Percentiles rank a stretch among this genome's conserved stretches.
Evolutionary conservation across 2,329 filamentous ascomycete species (phyloP).

Genomic region (Sporothrix phasma): DNA sequence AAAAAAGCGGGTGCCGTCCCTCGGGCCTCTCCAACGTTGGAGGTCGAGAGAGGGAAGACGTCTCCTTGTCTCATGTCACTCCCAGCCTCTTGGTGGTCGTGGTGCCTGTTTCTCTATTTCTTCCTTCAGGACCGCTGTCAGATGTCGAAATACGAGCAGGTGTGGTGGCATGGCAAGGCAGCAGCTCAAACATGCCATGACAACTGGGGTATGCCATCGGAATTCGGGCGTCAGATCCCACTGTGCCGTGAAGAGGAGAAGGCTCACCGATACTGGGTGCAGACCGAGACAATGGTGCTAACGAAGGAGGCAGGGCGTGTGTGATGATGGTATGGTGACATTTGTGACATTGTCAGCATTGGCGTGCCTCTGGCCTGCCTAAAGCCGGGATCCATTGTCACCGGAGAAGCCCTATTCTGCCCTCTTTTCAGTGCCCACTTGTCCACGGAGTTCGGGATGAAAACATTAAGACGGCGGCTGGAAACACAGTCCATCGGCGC

Average conservation of each 20-base stretch:
- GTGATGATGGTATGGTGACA: background rate
- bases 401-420: background rate
- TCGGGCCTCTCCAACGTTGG: background rate
- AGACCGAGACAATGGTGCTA: background rate
- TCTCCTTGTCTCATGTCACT: background rate
- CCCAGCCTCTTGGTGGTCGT: background rate
- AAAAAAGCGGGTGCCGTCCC: background rate
- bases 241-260: no score
- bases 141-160: background rate
- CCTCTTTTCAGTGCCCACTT: background rate
- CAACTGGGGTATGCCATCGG: slow-evolving; percentile 1
- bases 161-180: no score
- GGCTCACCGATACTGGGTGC: no score
- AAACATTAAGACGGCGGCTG: background rate
- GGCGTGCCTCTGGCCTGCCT: background rate
- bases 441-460: no score
- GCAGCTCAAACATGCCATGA: no score
- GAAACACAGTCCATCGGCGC: background rate
- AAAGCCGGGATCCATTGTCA: background rate
- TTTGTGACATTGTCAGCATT: background rate
- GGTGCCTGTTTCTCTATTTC: background rate
- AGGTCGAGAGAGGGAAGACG: background rate
- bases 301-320: background rate
- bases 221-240: no score
- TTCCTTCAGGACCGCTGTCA: background rate